These are phyloP conservation scores for Macrophomina tecta DNA, from an alignment of 2,329 filamentous ascomycete genomes.

Conservation along the genomic window DNA sequence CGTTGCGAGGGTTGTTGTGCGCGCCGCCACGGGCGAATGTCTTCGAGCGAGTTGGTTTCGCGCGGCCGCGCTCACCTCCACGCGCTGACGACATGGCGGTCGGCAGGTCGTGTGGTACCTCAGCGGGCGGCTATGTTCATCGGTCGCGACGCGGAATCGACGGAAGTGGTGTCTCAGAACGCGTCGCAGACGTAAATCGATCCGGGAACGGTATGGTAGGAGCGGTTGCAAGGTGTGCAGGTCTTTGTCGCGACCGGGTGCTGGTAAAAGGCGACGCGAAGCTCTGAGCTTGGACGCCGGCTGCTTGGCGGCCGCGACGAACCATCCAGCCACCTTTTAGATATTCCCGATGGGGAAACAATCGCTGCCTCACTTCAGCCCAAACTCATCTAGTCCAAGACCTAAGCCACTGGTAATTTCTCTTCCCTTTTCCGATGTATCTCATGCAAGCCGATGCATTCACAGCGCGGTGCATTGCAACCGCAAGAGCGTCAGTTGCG, in stretches of 20 bases:
- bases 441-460: no score
- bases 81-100: constrained; percentile 29
- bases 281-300: constrained; percentile 22
- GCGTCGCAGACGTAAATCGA: background rate
- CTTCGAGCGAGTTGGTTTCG: constrained; percentile 3
- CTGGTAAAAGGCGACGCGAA: constrained; percentile 22
- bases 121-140: constrained; percentile 12
- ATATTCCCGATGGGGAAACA: background rate
- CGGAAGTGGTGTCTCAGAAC: background rate
- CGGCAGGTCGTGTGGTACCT: constrained; percentile 16
- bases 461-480: no score
- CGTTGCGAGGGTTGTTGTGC: constrained; percentile 6
- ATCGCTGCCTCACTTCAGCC: constrained; percentile 2
- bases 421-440: no score
- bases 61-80: constrained; percentile 27
- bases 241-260: constrained; percentile 23
- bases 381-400: background rate
- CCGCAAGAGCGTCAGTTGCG: no score
- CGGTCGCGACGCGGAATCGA: constrained; percentile 5
- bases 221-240: background rate
- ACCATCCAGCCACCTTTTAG: background rate
- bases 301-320: constrained; percentile 3
- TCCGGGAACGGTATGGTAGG: constrained; percentile 6
- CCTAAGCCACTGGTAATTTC: no score
- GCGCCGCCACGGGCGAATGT: constrained; percentile 8